These are phyloP conservation scores for Fistulinella cinereoalba DNA, from an alignment of 1,284 basidiomycete species.

Conservation along the genomic window DNA sequence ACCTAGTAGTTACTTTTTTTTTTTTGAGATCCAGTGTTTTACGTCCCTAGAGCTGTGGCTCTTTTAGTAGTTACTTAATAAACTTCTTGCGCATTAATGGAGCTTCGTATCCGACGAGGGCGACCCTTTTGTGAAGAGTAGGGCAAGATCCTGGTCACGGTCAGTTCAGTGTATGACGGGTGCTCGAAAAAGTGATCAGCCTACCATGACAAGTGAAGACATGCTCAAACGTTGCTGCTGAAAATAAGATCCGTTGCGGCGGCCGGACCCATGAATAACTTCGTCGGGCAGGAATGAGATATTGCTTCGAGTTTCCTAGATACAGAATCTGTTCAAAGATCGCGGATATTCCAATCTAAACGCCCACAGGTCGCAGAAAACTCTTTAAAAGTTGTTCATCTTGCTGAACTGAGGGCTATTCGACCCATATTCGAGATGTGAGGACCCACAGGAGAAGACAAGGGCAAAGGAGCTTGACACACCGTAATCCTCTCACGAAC, in stretches of 20 bases:
- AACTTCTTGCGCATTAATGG: too few species aligned
- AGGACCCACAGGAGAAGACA: not conserved
- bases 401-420: slow-evolving; percentile 6
- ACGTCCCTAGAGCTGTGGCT: too few species aligned
- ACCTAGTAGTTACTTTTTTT: too few species aligned
- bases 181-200: too few species aligned
- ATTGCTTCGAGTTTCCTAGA: slow-evolving; percentile 16
- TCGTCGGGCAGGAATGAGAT: slow-evolving; percentile 1
- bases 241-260: not conserved
- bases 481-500: slow-evolving; percentile 28
- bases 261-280: slow-evolving; percentile 16
- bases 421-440: too few species aligned
- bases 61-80: too few species aligned
- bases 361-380: slow-evolving; percentile 3
- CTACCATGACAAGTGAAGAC: slow-evolving; percentile 26
- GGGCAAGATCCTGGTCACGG: too few species aligned
- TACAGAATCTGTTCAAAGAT: slow-evolving; percentile 1
- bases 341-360: not conserved
- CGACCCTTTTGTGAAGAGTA: too few species aligned
- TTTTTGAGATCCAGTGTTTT: too few species aligned
- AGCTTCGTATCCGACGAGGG: too few species aligned
- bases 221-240: slow-evolving; percentile 17
- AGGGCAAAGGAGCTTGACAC: slow-evolving; percentile 7
- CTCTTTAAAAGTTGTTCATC: not conserved
- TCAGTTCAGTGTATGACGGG: too few species aligned